These are phyloP conservation scores for Chrysoporthe puriensis DNA, from an alignment of 2,329 filamentous ascomycete genomes.

Conservation along the genomic window DNA sequence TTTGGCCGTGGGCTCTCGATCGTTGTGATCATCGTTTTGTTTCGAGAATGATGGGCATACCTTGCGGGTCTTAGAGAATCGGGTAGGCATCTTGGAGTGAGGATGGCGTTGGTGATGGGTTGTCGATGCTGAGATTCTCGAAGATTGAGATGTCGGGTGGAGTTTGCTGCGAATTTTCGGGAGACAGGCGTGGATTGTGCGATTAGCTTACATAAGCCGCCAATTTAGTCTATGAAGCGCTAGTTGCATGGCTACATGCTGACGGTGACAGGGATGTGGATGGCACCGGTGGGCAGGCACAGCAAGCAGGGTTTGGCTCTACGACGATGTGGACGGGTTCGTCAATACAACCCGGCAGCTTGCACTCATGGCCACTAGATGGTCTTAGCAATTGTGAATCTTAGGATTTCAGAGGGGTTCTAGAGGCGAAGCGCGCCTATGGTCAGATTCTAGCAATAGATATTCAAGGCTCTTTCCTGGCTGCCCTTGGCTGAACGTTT, in stretches of 20 bases:
- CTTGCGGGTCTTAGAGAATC: conserved; percentile 77
- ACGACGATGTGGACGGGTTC: too few species aligned
- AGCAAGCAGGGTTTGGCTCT: too few species aligned
- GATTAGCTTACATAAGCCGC: conserved; percentile 18
- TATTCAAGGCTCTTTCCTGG: too few species aligned
- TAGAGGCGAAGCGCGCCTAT: background rate
- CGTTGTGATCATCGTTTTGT: conserved; percentile 14
- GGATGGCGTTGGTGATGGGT: conserved; percentile 27
- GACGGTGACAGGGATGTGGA: background rate
- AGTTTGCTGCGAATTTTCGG: conserved; percentile 20
- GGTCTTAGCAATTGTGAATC: too few species aligned
- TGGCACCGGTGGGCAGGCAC: too few species aligned
- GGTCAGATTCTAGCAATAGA: too few species aligned
- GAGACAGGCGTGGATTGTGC: conserved; percentile 9
- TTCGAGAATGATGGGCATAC: conserved; percentile 19
- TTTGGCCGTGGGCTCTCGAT: conserved; percentile 12
- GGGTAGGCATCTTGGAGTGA: conserved; percentile 59
- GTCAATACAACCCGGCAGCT: too few species aligned
- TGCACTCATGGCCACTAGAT: too few species aligned
- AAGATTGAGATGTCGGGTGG: conserved; percentile 18
- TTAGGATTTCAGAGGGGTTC: too few species aligned
- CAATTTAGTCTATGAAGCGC: background rate
- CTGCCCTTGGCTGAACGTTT: too few species aligned
- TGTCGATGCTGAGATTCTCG: conserved; percentile 26
- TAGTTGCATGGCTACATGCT: background rate